phyloP scores from a whole-genome alignment of 345 rosid species.

The Rhodamnia rubescens region DNA sequence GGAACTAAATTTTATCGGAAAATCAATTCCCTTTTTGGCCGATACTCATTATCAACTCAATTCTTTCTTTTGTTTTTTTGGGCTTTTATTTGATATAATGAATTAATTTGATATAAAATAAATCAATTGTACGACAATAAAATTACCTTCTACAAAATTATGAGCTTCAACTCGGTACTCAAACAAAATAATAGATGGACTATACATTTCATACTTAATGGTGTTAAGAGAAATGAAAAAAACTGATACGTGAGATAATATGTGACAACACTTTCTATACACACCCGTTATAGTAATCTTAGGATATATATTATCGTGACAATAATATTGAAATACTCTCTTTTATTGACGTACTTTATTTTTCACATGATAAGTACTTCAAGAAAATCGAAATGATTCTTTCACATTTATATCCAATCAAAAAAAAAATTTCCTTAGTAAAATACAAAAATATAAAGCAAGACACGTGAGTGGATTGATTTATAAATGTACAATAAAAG shows the following conservation, averaged over 20 bases:
- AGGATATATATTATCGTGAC: neutral
- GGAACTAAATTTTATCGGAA: neutral
- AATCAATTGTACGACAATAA: neutral
- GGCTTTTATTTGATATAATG: neutral
- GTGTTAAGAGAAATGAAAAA: neutral
- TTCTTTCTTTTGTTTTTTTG: neutral
- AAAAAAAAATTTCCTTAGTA: neutral
- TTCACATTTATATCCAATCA: neutral
- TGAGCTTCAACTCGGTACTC: neutral
- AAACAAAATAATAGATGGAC: neutral
- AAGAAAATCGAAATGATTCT: neutral
- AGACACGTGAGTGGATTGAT: neutral
- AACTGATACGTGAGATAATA: neutral
- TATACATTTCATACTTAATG: neutral
- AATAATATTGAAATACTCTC: neutral
- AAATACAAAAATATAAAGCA: too few species aligned
- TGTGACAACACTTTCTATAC: neutral
- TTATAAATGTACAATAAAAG: neutral
- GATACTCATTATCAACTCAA: neutral
- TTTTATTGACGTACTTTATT: neutral
- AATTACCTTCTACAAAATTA: neutral
- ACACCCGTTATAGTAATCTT: neutral
- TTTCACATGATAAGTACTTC: neutral
- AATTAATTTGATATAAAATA: neutral
- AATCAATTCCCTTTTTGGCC: neutral